These are phyloP conservation scores for Phytophthora uliginosa DNA, from an alignment of 352 stramenopile genomes.

Conservation along the genomic window DNA sequence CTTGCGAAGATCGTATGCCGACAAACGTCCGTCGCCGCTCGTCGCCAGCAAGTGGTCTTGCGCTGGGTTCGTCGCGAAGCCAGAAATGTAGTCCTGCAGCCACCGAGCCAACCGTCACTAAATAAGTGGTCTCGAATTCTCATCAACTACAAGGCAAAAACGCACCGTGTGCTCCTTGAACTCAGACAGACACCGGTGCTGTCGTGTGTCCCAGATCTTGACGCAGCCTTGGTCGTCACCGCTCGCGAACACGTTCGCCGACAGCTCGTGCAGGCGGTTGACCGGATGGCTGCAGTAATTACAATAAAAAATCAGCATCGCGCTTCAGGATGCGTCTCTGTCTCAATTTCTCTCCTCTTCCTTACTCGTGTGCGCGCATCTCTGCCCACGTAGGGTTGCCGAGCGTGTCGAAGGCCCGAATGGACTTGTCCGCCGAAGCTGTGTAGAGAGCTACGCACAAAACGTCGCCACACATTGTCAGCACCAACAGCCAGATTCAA, in stretches of 20 bases:
- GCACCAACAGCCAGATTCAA: background rate
- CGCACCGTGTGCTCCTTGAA: constrained; percentile 94
- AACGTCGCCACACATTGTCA: constrained; percentile 15
- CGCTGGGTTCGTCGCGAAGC: constrained; percentile 87
- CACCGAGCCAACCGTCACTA: background rate
- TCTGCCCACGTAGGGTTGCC: constrained; percentile 85
- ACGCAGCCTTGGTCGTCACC: constrained; percentile 87
- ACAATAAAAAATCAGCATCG: constrained; percentile 18
- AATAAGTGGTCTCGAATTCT: background rate
- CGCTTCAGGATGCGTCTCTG: background rate
- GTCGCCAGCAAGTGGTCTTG: constrained; percentile 91
- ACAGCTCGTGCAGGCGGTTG: constrained; percentile 81
- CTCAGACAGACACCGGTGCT: constrained; percentile 85
- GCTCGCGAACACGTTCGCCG: constrained; percentile 75
- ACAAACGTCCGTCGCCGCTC: constrained; percentile 93
- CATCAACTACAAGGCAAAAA: constrained; percentile 1
- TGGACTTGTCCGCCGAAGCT: constrained; percentile 82
- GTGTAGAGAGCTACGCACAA: constrained; percentile 73
- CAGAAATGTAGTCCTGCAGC: constrained; percentile 94
- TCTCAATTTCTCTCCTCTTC: background rate
- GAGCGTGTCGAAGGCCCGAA: constrained; percentile 84
- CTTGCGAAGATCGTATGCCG: constrained; percentile 93
- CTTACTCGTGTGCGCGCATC: constrained; percentile 83
- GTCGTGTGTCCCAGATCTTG: constrained; percentile 91
- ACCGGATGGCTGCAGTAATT: constrained; percentile 55